Base-by-base conservation (phyloP, 2,329 filamentous ascomycete species). In the Elsinoe arachidis region DNA sequence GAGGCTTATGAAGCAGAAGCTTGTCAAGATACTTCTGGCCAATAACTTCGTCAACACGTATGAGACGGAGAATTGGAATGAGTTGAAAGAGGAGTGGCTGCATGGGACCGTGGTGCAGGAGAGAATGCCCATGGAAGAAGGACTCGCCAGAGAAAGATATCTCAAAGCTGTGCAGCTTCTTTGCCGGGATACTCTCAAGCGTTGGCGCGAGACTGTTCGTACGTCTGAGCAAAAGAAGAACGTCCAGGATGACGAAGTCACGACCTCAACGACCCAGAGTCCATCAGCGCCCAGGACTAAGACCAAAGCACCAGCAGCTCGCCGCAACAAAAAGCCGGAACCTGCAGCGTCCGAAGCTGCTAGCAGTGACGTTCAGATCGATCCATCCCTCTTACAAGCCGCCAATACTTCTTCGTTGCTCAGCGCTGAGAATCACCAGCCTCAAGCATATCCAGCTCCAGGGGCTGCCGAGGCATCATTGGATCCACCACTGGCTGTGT, bases 181-280 rank as follows among this genome's bases (percentile, higher is more conserved):
- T 2, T 86, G 86, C 55, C 79, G 84, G 54, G 88, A 92, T 70
- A 85, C 89, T 15, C 85, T 88, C 79, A 91, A 91, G 72, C 79
- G 88, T 49, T 77, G 87, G 55, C 80, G 85, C 35, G 85, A 89
- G 64, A 84, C 88, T 61, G 80, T 81, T 59, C 76, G 75, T 0
- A 82, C 80, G 62, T 76, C 78, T 57, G 74, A 83, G 64, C 72
- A 77, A 2, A 73, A 73, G 12, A 74, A 74, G 57, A 73, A 70
- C 67, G 75, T 72, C 63, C 65, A 70, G 44, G 46, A 63, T 26
- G 67, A 71, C 58, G 61, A 65, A 63, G 23, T 52, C 43, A 15
- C 37, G 49, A n/a, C 65, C 67, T 54, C 37, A 15, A 38, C 61
- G 63, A 21, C 62, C 69, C 47, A 39, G 51, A 44, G 56, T 57